Percentiles rank a stretch among this genome's conserved stretches.
These are phyloP conservation scores for Talaromyces stipitatus DNA, from an alignment of 495 filamentous ascomycete species.

Conservation along the genomic window DNA sequence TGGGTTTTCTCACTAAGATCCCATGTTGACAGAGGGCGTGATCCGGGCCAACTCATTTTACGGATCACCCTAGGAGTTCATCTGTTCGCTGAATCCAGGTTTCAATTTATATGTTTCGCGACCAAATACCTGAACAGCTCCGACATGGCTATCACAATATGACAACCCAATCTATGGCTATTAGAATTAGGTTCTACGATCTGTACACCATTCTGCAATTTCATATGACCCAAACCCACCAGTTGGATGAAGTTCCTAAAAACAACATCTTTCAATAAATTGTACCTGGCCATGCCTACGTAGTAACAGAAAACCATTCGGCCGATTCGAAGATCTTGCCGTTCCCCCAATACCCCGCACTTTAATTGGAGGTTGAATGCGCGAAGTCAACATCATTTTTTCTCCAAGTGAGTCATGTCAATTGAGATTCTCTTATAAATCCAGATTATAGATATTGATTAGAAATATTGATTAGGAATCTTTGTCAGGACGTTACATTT, in stretches of 20 bases:
- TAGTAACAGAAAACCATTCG: too few species aligned
- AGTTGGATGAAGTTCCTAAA: background rate
- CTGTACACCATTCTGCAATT: background rate
- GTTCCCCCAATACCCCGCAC: background rate
- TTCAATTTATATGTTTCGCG: too few species aligned
- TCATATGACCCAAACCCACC: background rate
- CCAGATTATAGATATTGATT: too few species aligned
- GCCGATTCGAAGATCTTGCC: background rate
- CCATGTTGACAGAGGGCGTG: too few species aligned
- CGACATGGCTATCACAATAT: background rate
- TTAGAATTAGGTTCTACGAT: background rate
- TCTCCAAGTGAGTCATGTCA: background rate
- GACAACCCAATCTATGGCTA: background rate
- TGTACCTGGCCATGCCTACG: too few species aligned
- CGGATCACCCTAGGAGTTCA: too few species aligned
- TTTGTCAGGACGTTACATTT: too few species aligned
- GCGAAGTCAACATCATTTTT: background rate
- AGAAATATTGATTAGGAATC: too few species aligned
- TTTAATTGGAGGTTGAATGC: background rate
- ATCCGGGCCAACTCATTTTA: too few species aligned
- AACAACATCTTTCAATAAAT: background rate
- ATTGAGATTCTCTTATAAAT: background rate
- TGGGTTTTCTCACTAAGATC: too few species aligned
- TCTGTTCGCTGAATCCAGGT: too few species aligned
- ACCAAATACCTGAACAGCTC: too few species aligned